phyloP scores from a whole-genome alignment of 768 basidiomycete genomes.

The Boletus reticulatus region DNA sequence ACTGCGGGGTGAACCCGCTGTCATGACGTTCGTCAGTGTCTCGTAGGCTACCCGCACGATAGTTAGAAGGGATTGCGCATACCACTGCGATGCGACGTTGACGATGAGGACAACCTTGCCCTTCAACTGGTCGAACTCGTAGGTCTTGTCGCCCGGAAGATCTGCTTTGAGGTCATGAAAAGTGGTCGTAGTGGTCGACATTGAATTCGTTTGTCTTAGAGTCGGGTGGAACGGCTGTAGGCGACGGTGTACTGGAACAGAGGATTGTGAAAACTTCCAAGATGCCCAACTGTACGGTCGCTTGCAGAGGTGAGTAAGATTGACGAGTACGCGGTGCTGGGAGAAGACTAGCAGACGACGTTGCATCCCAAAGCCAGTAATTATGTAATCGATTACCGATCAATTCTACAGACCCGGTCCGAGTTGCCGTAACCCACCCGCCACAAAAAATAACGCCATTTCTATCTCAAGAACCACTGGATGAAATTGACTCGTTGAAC shows the following conservation, averaged over 20 bases:
- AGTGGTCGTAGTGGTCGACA: conserved; percentile 28
- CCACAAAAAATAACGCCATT: too few species aligned
- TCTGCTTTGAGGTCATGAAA: conserved; percentile 74
- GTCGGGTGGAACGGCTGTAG: conserved; percentile 11
- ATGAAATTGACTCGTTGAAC: too few species aligned
- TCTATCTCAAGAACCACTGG: too few species aligned
- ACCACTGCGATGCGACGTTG: conserved; percentile 76
- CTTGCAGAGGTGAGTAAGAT: background rate
- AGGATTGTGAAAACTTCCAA: background rate
- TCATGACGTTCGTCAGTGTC: background rate
- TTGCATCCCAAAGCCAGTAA: background rate
- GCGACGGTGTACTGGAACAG: background rate
- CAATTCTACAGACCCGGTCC: too few species aligned
- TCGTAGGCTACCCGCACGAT: background rate
- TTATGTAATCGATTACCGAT: background rate
- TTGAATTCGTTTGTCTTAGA: conserved; percentile 9
- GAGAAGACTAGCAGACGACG: background rate
- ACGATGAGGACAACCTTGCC: conserved; percentile 79
- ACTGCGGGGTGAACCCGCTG: conserved; percentile 85
- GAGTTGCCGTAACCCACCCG: too few species aligned
- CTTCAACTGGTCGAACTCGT: conserved; percentile 65
- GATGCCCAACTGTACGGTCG: background rate
- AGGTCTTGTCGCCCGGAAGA: conserved; percentile 51
- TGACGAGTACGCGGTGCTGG: background rate
- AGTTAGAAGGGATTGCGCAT: background rate